Conservation (phyloP, 192 early-diverging fungal species). For the Coemansia sp. region DNA sequence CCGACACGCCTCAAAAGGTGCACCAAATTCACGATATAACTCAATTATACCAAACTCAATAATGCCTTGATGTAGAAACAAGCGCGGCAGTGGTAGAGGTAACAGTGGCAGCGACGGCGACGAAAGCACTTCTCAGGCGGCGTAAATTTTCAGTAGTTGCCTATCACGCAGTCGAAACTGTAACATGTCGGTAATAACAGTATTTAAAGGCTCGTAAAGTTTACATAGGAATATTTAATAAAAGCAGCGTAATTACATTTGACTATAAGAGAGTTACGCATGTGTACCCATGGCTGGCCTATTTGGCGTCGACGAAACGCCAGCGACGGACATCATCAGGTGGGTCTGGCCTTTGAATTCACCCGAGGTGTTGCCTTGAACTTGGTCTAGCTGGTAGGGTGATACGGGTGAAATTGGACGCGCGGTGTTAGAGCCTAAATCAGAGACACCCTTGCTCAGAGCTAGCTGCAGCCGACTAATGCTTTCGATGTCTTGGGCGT, state of each 20-base stretch:
- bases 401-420: conserved; percentile 53
- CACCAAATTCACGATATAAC: background rate
- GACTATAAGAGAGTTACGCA: background rate
- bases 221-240: background rate
- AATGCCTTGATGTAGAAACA: conserved; percentile 10
- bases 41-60: background rate
- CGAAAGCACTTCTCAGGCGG: background rate
- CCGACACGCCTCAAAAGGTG: background rate
- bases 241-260: background rate
- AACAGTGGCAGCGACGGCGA: conserved; percentile 3
- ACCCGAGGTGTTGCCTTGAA: conserved; percentile 32
- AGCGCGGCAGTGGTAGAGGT: conserved; percentile 8
- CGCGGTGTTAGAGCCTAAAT: conserved; percentile 12
- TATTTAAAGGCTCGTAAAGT: background rate
- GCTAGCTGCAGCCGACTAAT: conserved; percentile 45
- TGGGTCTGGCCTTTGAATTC: conserved; percentile 39
- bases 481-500: conserved; percentile 35
- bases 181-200: background rate
- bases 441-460: conserved; percentile 29
- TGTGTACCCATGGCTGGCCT: conserved; percentile 12
- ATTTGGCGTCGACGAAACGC: conserved; percentile 11
- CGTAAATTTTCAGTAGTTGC: background rate
- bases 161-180: background rate
- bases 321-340: background rate
- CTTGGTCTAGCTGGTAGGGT: conserved; percentile 49